Conservation (phyloP, 768 basidiomycete species). For the Serendipita sp. region DNA sequence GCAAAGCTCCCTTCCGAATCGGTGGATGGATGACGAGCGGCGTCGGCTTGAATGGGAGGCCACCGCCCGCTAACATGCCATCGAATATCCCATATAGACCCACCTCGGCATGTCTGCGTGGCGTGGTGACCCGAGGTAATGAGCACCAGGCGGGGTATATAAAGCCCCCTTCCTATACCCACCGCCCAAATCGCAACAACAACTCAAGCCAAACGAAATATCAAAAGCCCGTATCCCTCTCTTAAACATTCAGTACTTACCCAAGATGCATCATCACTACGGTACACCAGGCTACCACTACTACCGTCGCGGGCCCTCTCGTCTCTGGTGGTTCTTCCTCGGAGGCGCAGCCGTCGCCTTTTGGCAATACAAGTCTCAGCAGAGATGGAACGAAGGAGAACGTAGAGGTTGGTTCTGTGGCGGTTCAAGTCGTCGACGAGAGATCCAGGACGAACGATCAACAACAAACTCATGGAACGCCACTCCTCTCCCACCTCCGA, state of each 20-base stretch:
- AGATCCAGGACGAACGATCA: not conserved
- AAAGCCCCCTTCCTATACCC: not conserved
- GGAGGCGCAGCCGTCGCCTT: not conserved
- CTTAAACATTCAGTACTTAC: not conserved
- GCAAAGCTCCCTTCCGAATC: no score
- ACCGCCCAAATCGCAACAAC: not conserved
- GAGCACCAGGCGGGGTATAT: not conserved
- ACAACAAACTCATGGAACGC: not conserved
- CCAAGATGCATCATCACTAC: not conserved
- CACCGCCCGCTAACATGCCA: no score
- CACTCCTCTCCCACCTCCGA: not conserved
- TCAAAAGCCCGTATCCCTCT: not conserved
- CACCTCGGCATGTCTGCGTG: no score
- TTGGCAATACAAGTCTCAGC: not conserved
- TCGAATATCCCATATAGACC: no score
- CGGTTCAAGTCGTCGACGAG: not conserved
- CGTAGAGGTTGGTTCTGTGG: not conserved
- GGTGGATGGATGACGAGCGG: no score
- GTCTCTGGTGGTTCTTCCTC: slow-evolving; percentile 3
- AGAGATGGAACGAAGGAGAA: not conserved
- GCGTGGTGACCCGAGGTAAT: no score
- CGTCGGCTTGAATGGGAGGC: no score
- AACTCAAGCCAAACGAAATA: not conserved
- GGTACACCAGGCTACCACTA: not conserved
- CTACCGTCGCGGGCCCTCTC: not conserved